phyloP scores from a whole-genome alignment of 257 asterid species.

The Nicotiana knightiana region DNA sequence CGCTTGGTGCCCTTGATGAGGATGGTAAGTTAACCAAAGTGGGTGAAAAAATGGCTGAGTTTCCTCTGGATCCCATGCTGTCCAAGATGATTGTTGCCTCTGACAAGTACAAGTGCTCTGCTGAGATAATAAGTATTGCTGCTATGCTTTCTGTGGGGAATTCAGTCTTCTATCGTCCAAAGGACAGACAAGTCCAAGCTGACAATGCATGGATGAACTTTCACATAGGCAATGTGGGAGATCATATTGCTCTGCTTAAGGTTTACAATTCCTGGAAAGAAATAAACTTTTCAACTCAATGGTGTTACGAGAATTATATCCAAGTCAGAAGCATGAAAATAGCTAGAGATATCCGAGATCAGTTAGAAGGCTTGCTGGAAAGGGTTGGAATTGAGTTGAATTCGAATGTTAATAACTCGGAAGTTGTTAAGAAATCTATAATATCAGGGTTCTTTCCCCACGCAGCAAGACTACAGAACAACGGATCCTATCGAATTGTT shows the following conservation, averaged over 20 bases:
- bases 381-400: conserved; percentile 59
- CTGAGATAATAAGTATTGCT: conserved; percentile 63
- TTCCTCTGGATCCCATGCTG: conserved; percentile 71
- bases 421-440: conserved; percentile 58
- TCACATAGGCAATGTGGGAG: conserved; percentile 73
- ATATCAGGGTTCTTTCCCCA: conserved; percentile 68
- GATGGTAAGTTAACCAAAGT: conserved; percentile 59
- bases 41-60: conserved; percentile 78
- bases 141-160: conserved; percentile 71
- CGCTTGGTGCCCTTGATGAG: conserved; percentile 62
- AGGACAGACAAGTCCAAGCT: conserved; percentile 73
- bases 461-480: conserved; percentile 58
- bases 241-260: conserved; percentile 61
- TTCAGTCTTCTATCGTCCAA: conserved; percentile 66
- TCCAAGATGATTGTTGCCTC: conserved; percentile 77
- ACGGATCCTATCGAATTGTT: conserved; percentile 57
- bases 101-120: conserved; percentile 61
- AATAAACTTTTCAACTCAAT: conserved; percentile 58
- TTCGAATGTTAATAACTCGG: conserved; percentile 45
- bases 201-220: conserved; percentile 69
- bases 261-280: conserved; percentile 78
- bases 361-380: conserved; percentile 61
- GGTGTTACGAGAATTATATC: conserved; percentile 65
- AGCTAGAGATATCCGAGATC: conserved; percentile 74
- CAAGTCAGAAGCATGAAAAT: conserved; percentile 75